Evolutionary conservation across 352 stramenopile species (phyloP), one percentile per base, ranked within the genome.

Genomic region (Phytophthora vignae): DNA sequence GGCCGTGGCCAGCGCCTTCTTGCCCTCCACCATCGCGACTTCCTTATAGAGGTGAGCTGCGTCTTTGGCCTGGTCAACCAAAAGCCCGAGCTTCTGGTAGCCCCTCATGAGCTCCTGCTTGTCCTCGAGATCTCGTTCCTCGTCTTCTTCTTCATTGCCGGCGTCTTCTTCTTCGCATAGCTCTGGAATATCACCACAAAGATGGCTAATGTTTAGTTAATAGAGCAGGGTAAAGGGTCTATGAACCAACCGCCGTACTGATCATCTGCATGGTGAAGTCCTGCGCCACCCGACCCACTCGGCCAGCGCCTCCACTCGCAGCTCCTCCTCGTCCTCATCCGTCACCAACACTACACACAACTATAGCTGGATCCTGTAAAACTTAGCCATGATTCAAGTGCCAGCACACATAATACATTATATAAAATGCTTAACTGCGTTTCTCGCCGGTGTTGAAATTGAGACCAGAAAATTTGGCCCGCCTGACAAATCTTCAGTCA

Each of bases 181-280:
- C 38, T 87, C 87, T 94, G 6, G 29, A 33, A 33, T 33, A 9
- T 33, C 29, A 33, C 7, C 29, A 33, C 29, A 9, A 33, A 33
- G 25, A 29, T 29, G 4, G 29, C 29, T 33, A 33, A 33, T 33
- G 29, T 33, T 33, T 33, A 33, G 29, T 33, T 88, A 88, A 0
- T 78, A 91, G 50, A 73, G 22, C 22, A 27, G 22, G 22, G 22
- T 27, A 27, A 27, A 27, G 22, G 22, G 22, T 27, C 22, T 27
- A 27, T 27, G 22, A 27, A 27, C 29, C 12, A 17, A 55, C 48
- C 22, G 10, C 76, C 84, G 33, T 54, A 93, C 85, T 80, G 14
- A 87, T 66, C 86, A 95, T 93, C 3, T 83, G 82, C 78, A 93
- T 89, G 0, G 84, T 88, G 46, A 93, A 95, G 53, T 94, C 88